Percentiles rank a stretch among this genome's conserved stretches.
phyloP scores from a whole-genome alignment of 306 rosid genomes.

The Delonix regia region DNA sequence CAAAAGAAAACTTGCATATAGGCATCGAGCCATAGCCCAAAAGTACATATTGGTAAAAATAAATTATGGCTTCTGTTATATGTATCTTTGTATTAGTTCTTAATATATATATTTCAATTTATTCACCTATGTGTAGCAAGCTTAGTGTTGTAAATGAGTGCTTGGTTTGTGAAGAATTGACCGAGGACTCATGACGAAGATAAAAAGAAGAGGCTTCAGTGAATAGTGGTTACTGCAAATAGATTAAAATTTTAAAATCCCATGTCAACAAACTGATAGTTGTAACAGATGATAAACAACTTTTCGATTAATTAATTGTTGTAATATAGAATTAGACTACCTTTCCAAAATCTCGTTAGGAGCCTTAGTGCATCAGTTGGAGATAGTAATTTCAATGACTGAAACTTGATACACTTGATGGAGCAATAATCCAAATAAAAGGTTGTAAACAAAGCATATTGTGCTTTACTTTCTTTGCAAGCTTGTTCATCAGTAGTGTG shows the following conservation, averaged over 20 bases:
- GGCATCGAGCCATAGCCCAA: slow-evolving; percentile 71
- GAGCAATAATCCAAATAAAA: slow-evolving; percentile 9
- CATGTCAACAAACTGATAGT: background rate
- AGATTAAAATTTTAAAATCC: slow-evolving; percentile 16
- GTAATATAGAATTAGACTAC: background rate
- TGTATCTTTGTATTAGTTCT: background rate
- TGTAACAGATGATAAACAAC: background rate
- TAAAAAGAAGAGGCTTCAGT: background rate
- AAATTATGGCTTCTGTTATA: background rate
- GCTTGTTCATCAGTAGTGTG: slow-evolving; percentile 17
- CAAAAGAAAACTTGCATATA: slow-evolving; percentile 84
- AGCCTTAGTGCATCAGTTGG: slow-evolving; percentile 19
- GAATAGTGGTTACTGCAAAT: background rate
- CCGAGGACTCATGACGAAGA: slow-evolving; percentile 9
- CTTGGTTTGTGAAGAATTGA: slow-evolving; percentile 17
- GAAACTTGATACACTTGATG: slow-evolving; percentile 26
- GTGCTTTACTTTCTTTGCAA: slow-evolving; percentile 24
- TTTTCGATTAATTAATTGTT: slow-evolving; percentile 16
- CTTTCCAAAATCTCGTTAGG: background rate
- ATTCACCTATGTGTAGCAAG: slow-evolving; percentile 11
- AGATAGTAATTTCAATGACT: slow-evolving; percentile 14
- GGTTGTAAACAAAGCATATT: slow-evolving; percentile 16
- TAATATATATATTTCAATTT: background rate
- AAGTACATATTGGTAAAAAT: slow-evolving; percentile 67
- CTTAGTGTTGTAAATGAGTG: slow-evolving; percentile 23